phyloP scores from a whole-genome alignment of 1,284 basidiomycete genomes.

The Thelephora terrestris region DNA sequence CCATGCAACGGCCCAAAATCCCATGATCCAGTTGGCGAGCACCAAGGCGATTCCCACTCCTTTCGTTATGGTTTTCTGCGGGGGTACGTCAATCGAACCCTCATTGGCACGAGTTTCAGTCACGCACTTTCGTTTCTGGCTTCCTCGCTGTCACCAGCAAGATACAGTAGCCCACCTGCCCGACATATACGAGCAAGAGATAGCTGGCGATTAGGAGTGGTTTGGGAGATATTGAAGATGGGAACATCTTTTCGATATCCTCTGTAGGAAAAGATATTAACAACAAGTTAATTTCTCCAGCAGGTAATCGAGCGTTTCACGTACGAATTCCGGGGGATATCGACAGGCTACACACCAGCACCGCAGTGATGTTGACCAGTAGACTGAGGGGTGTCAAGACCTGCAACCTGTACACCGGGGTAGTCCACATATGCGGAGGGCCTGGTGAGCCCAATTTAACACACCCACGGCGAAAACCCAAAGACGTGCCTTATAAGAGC shows the following conservation, averaged over 20 bases:
- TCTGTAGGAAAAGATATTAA: slow-evolving; percentile 24
- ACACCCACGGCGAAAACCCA: not conserved
- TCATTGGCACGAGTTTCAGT: not conserved
- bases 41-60: slow-evolving; percentile 75
- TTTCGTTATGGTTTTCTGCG: slow-evolving; percentile 53
- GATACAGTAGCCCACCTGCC: slow-evolving; percentile 73
- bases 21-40: slow-evolving; percentile 75
- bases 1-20: slow-evolving; percentile 76
- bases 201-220: slow-evolving; percentile 57
- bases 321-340: slow-evolving; percentile 45
- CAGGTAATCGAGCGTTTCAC: slow-evolving; percentile 6
- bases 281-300: not conserved
- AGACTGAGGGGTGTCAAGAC: slow-evolving; percentile 71
- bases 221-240: slow-evolving; percentile 66
- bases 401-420: slow-evolving; percentile 42
- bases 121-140: slow-evolving; percentile 66
- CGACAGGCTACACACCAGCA: slow-evolving; percentile 46
- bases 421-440: no score
- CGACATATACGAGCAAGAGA: slow-evolving; percentile 47
- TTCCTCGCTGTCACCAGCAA: slow-evolving; percentile 64
- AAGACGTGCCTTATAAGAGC: slow-evolving; percentile 19
- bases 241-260: slow-evolving; percentile 44
- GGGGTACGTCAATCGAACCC: not conserved
- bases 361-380: slow-evolving; percentile 56
- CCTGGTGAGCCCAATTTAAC: not conserved